These are phyloP conservation scores for Firmiana major DNA, from an alignment of 345 rosid genomes.

Conservation along the genomic window DNA sequence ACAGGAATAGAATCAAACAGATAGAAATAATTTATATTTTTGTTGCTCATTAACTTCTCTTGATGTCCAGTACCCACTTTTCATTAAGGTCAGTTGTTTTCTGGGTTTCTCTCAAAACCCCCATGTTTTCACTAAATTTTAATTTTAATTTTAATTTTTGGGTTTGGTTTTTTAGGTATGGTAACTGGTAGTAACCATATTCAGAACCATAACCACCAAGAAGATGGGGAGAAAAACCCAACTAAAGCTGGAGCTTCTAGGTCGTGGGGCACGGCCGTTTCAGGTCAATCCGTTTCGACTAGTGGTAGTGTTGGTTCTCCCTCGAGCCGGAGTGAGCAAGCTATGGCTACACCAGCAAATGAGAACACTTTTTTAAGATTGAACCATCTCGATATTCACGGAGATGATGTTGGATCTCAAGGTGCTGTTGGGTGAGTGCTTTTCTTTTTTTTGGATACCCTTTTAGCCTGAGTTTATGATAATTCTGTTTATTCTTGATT, in stretches of 20 bases:
- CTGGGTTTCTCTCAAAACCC: constrained; percentile 22
- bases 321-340: constrained; percentile 68
- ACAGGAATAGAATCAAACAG: background rate
- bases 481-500: constrained; percentile 9
- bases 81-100: constrained; percentile 29
- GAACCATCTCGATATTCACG: constrained; percentile 84
- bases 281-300: constrained; percentile 84
- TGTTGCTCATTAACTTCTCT: background rate
- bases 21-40: background rate
- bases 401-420: constrained; percentile 89
- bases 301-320: constrained; percentile 97
- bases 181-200: constrained; percentile 40
- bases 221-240: constrained; percentile 49
- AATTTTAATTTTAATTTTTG: constrained; percentile 8
- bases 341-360: constrained; percentile 69
- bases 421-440: constrained; percentile 60
- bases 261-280: constrained; percentile 80
- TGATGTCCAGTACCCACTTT: constrained; percentile 18
- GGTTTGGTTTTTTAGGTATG: constrained; percentile 29
- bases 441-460: background rate
- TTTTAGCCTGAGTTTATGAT: background rate
- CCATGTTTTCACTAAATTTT: background rate
- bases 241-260: constrained; percentile 48
- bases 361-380: constrained; percentile 59
- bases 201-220: constrained; percentile 41